Percentiles rank a stretch among this genome's conserved stretches.
Evolutionary conservation across 2,329 filamentous ascomycete genomes (phyloP).

Genomic region (Monosporascus sp.): DNA sequence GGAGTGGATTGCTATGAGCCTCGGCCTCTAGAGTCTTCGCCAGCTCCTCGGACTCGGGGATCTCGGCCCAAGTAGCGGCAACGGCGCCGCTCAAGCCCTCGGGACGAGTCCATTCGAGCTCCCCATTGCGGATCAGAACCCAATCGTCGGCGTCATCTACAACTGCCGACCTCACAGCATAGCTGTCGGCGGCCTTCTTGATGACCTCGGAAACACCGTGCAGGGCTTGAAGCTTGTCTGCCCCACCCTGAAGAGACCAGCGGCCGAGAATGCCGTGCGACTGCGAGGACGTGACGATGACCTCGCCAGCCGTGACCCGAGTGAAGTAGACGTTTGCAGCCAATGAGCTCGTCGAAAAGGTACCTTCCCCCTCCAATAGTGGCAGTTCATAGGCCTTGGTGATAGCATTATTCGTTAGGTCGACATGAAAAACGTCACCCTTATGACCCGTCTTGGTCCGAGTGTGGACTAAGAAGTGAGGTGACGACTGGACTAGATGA

Average conservation of each 20-base stretch:
- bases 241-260: conserved; percentile 55
- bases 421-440: conserved; percentile 80
- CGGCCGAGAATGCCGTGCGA: conserved; percentile 71
- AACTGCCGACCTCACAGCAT: conserved; percentile 72
- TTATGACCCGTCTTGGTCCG: conserved; percentile 65
- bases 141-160: conserved; percentile 67
- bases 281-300: conserved; percentile 66
- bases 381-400: conserved; percentile 79
- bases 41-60: conserved; percentile 66
- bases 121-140: conserved; percentile 78
- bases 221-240: conserved; percentile 42
- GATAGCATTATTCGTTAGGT: conserved; percentile 62
- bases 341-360: conserved; percentile 72
- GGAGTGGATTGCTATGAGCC: conserved; percentile 70
- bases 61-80: conserved; percentile 74
- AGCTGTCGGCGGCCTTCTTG: conserved; percentile 59
- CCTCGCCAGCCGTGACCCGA: conserved; percentile 68
- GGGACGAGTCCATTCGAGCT: conserved; percentile 70
- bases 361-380: conserved; percentile 61
- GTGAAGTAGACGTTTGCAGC: conserved; percentile 87
- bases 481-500: conserved; percentile 61
- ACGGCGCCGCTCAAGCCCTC: conserved; percentile 79
- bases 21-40: conserved; percentile 80
- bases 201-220: conserved; percentile 80
- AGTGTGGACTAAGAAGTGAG: conserved; percentile 83